Evolutionary conservation across 148 eudicot species (phyloP), one percentile per base, ranked within the genome.

Genomic region (Polygonum aviculare): DNA sequence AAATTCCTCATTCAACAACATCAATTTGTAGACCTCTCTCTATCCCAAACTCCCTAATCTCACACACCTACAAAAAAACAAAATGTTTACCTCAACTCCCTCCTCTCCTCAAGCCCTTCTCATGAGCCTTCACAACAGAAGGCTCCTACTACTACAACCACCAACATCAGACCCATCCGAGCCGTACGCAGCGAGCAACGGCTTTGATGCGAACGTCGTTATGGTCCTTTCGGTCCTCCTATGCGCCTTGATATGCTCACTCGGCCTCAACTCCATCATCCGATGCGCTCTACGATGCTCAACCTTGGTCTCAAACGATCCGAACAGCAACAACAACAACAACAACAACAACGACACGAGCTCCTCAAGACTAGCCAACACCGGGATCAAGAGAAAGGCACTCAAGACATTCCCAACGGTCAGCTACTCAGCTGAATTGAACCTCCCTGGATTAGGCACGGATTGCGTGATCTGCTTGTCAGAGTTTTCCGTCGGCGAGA

Each of bases 211-310:
- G 16, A 91, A 91, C 77, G 93, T 91, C 21, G 94, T 94, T 0
- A 88, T 94, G 98, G 88, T 94, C 45, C 84, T 94, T 18, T 86
- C 93, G 71, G 94, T 93, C 72, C 91, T 93, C 65, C 76, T 93
- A 65, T 93, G 97, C 78, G 98, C 97, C 80, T 67, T 93, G 22
- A 88, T 93, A 72, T 93, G 98, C 55, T 91, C 98, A 1, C 83
- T 93, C 40, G 98, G 91, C 5, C 48, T 93, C 49, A 90, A 90
- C 67, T 88, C 93, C 45, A 87, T 93, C 75, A 81, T 88, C 36
- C 83, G 88, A 76, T 93, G 98, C 74, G 94, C 90, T 7, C 74
- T 91, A n/a, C 81, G 88, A 75, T 93, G 94, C 82, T 87, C 98
- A 4, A 86, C 74, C 52, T 22, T 88, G 50, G 83, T 71, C 16